phyloP scores from a whole-genome alignment of 116 monocot species.

The Iris pallida region DNA sequence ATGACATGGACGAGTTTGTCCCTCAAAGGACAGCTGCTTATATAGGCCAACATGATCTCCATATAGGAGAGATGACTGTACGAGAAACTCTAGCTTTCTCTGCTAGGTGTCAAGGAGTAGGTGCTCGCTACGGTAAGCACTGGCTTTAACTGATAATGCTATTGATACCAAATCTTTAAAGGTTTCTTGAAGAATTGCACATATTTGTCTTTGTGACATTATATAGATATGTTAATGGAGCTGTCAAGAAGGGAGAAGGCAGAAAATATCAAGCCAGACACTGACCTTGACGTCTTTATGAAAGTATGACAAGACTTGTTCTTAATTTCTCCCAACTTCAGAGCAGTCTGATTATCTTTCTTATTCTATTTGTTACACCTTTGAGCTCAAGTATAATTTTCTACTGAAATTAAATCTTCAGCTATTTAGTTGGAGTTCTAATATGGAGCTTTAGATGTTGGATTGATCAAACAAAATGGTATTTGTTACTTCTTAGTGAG shows the following conservation, averaged over 20 bases:
- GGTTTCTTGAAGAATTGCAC: background rate
- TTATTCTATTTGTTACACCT: background rate
- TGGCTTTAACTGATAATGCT: background rate
- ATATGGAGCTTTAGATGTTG: no score
- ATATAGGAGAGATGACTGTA: slow-evolving; percentile 49
- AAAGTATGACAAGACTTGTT: slow-evolving; percentile 17
- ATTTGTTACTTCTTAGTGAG: no score
- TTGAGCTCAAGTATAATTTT: background rate
- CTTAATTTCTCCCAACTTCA: no score
- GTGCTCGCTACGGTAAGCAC: slow-evolving; percentile 34
- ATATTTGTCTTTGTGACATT: slow-evolving; percentile 2
- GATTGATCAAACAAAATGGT: no score
- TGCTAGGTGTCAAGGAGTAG: slow-evolving; percentile 45
- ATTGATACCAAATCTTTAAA: background rate
- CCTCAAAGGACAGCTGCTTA: slow-evolving; percentile 38
- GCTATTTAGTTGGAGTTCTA: background rate
- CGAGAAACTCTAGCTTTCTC: slow-evolving; percentile 45
- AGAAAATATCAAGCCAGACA: slow-evolving; percentile 43
- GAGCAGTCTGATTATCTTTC: background rate
- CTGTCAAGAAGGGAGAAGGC: slow-evolving; percentile 37
- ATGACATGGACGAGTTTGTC: slow-evolving; percentile 32
- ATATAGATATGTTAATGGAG: slow-evolving; percentile 34
- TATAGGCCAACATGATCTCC: slow-evolving; percentile 41
- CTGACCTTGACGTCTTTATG: slow-evolving; percentile 41
- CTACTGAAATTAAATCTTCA: background rate